Evolutionary conservation across 441 rosid genomes (phyloP).

Genomic region (Adansonia gregorii): DNA sequence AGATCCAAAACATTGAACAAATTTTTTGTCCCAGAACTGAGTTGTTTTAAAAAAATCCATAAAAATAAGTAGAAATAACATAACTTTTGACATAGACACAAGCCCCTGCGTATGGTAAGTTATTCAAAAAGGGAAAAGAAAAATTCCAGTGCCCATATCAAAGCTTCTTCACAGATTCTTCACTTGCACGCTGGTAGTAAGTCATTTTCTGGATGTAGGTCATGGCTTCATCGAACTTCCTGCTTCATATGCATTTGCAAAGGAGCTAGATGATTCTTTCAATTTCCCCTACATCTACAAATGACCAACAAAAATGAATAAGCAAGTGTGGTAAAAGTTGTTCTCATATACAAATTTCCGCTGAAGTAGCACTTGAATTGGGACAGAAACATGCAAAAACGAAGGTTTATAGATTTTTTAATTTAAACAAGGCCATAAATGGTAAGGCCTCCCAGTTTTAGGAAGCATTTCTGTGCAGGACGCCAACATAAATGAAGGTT

Average conservation of each 20-base stretch:
- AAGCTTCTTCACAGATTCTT: conserved; percentile 83
- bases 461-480: not conserved
- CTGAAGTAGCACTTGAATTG: not conserved
- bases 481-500: not conserved
- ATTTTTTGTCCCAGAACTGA: not conserved
- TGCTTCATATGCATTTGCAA: conserved; percentile 58
- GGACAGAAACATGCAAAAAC: not conserved
- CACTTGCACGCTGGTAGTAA: conserved; percentile 75
- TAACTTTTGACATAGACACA: not conserved
- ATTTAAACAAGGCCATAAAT: not conserved
- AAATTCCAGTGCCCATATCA: conserved; percentile 44
- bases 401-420: not conserved
- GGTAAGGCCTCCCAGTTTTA: not conserved
- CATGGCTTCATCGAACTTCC: conserved; percentile 67
- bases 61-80: not conserved
- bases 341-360: not conserved
- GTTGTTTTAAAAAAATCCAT: not conserved
- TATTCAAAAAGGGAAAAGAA: not conserved
- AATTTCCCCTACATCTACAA: conserved; percentile 70
- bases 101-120: not conserved
- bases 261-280: conserved; percentile 61
- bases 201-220: conserved; percentile 81
- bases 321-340: not conserved
- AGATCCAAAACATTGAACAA: not conserved
- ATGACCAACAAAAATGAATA: conserved; percentile 24